Base-by-base conservation (phyloP, 2,329 filamentous ascomycete species). In the Cladorrhinum sp. region DNA sequence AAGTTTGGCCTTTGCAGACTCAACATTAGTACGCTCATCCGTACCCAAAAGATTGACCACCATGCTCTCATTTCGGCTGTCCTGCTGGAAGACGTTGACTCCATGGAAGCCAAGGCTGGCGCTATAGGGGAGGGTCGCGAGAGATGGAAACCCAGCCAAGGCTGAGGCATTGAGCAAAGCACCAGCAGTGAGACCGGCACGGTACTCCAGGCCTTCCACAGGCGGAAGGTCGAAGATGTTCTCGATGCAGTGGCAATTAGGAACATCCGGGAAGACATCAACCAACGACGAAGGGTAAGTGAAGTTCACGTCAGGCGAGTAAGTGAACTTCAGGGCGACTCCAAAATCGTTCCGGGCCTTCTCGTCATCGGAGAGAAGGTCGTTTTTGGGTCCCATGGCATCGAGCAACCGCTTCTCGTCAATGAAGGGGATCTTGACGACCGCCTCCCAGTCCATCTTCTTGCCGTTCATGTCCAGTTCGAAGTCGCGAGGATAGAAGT, bases 371-470 rank as follows among this genome's bases (percentile, higher is more conserved):
- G 86, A 86, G n/a, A 99, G 80, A 1, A 90, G 77, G 48, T 87
- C 79, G 65, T 98, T 93, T 73, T 89, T 92, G 6, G 92, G 87
- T 16, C 83, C 88, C 90, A 99, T 97, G 7, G 94, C 95, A 39
- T 81, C 77, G 59, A 99, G 80, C 2, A 99, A 80, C 24, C 95
- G 86, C 69, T 89, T 86, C 74, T 99, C 94, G 61, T 99, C 92
- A 65, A 99, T 99, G 76, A 99, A 99, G 0, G 95, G 95, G 71
- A 99, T 99, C 76, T 98, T 99, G 66, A 99, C 92, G 39, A 99
- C 94, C 26, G 95, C 95, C 73, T 99, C 95, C 95, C 95, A 99
- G 65, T 99, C 96, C 90, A 96, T 96, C 79, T 96, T 99, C 80
- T 99, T 99, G 62, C 95, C 96, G 69, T 99, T 98, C 95, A 99